Base-by-base conservation (phyloP, 2,329 filamentous ascomycete genomes). In the Colletotrichum somersetense region DNA sequence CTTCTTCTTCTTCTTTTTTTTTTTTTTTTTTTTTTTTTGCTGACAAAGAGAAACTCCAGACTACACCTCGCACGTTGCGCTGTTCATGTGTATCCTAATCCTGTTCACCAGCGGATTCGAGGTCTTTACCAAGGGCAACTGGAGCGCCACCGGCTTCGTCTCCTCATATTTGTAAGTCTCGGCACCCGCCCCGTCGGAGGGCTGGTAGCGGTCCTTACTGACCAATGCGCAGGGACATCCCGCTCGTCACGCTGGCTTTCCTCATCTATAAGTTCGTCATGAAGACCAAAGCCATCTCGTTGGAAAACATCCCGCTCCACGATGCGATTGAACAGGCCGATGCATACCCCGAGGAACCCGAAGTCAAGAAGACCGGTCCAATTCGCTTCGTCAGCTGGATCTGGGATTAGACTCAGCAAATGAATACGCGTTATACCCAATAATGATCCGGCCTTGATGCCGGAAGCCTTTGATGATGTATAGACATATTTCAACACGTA, bases 81-180 rank as follows among this genome's bases (percentile, higher is more conserved):
- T 95, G 6, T 77, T 84, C 72, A 88, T 91, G 83, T 89, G 86
- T 77, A 82, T 90, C 38, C 79, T 92, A 52, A 91, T 94, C 72
- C 81, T 95, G 4, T 83, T 94, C 52, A 94, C 92, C 5, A 92
- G 91, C 73, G 91, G 91, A 1, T 92, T 92, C 76, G 86, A 87
- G 50, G 88, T 90, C 5, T 92, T 92, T 77, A 91, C 89, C 80
- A 86, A 88, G 0, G 82, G 83, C 6, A 83, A 88, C n/a, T 92
- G 88, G 85, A 85, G 83, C n/a, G 84, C 85, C 0, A 83, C 82
- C 35, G 84, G 80, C 59, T 92, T 92, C 77, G 82, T 92, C 18
- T 91, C 89, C 0, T 85, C 89, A 0, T 92, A 92, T 75, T 85
- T 91, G 35, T 89, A 89, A 20, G 88, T 92, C n/a, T n/a, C 18